Evolutionary conservation across 352 stramenopile species (phyloP).

Genomic region (Thraustotheca clavata): DNA sequence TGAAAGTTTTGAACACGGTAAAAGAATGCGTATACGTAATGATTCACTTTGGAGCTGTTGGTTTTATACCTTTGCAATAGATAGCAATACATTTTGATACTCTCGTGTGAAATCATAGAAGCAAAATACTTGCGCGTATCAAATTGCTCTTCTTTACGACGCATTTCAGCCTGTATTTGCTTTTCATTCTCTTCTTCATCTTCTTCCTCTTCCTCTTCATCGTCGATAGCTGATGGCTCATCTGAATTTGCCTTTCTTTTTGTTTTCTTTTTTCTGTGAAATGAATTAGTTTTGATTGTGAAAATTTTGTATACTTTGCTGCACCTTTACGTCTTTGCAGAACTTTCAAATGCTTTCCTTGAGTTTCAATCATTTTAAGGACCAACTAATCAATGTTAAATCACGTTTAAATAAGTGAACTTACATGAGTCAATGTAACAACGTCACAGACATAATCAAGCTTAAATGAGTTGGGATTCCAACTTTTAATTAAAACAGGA

Average conservation of each 20-base stretch:
- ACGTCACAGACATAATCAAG: conserved; percentile 66
- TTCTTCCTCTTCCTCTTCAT: conserved; percentile 42
- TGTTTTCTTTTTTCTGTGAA: conserved; percentile 34
- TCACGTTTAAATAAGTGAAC: conserved; percentile 14
- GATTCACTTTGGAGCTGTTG: conserved; percentile 77
- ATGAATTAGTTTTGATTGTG: not conserved
- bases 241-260: conserved; percentile 22
- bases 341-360: conserved; percentile 74
- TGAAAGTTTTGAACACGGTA: conserved; percentile 77
- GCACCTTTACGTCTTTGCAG: conserved; percentile 41
- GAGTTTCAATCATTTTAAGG: conserved; percentile 75
- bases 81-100: conserved; percentile 76
- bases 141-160: conserved; percentile 80
- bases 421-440: conserved; percentile 79
- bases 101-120: conserved; percentile 70
- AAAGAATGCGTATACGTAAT: conserved; percentile 85
- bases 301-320: not conserved
- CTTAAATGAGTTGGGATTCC: conserved; percentile 54
- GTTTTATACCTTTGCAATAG: conserved; percentile 59
- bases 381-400: conserved; percentile 41
- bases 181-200: conserved; percentile 72
- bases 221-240: conserved; percentile 33
- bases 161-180: conserved; percentile 71
- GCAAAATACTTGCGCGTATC: conserved; percentile 77
- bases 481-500: conserved; percentile 70